Base-by-base conservation (phyloP, 768 basidiomycete species). In the Infundibulicybe gibba region DNA sequence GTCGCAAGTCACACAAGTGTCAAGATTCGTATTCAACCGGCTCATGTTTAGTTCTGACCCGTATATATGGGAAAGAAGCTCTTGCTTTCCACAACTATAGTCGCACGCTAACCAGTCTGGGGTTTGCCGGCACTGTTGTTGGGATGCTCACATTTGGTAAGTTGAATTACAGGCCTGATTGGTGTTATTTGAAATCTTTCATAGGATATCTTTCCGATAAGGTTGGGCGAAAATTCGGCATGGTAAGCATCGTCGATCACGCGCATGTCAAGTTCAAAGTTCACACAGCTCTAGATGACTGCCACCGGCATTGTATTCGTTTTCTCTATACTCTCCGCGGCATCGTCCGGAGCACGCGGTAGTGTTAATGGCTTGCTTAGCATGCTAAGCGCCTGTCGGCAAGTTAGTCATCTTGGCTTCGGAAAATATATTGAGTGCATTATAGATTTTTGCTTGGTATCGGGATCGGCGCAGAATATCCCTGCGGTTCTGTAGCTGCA, bases 391-490 rank as follows among this genome's bases (percentile, higher is more conserved):
- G 86, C 81, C 11, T 90, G 83, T 68, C 81, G 91, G 84, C 85
- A 52, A 52, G 66, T 64, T 30, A 31, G 8, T 17, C 25, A 38
- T 30, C 12, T 33, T 32, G 19, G 17, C 32, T 48, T 14, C 25
- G 16, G 37, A 44, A 17, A 19, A 32, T 31, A 13, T 41, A 6
- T 17, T 6, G 11, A 14, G 16, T 1, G 1, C 32, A n/a, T 30
- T n/a, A 10, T 25, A 90, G 90, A 4, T 94, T 94, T 71, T 63
- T 95, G 1, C 74, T 93, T 39, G 94, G 94, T 32, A 84, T 94
- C 46, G 93, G 93, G 19, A 74, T 93, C 0, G 90, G 91, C 3
- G 89, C 87, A 3, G 89, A 90, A 61, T 94, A 94, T 55, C 93
- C 93, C 6, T 90, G 89, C 52, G 92, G 93, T 15, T 87, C 85